Base-by-base conservation (phyloP, 768 basidiomycete genomes). In the Boletus subparvulus region DNA sequence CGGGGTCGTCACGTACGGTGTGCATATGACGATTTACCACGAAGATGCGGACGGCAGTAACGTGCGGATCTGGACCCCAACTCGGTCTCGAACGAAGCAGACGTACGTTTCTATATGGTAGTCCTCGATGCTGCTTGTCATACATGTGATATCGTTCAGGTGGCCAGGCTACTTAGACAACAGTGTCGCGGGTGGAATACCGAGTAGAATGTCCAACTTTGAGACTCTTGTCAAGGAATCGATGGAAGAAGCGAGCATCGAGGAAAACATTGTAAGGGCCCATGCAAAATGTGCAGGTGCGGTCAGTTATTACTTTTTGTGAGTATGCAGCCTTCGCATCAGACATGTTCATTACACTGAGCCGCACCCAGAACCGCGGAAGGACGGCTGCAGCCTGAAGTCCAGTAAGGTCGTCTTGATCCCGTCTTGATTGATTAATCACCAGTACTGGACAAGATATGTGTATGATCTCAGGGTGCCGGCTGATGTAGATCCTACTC, bases 81-180 rank as follows among this genome's bases (percentile, higher is more conserved):
- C 86, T 10, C 81, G 97, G 14, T 81, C 92, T 2, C 78, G 75
- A 56, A 95, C 89, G 9, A 99, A 99, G 70, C 90, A 85, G 62
- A 98, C 94, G 90, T 93, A 64, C 60, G 86, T 79, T 21, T 54
- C 17, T 12, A 36, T 51, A 9, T 51, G 45, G 6, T 30, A 32
- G 12, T 24, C 24, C 47, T 42, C 39, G 42, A 35, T 30, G 32
- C n/a, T 24, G 43, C 30, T 43, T 28, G 26, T 21, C 30, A 50
- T 30, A 24, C 28, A 37, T 12, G 3, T 43, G 12, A 9, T 42
- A 37, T 59, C 19, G 4, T 47, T 48, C 60, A 89, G 89, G 33
- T 97, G 86, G 81, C 93, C 94, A 6, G 87, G 91, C 2, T 84
- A 80, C 62, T 79, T 97, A 17, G 96, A 98, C 66, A 98, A 98